Evolutionary conservation across 371 early-diverging fungal genomes (phyloP).

Genomic region (Mucor lusitanicus): DNA sequence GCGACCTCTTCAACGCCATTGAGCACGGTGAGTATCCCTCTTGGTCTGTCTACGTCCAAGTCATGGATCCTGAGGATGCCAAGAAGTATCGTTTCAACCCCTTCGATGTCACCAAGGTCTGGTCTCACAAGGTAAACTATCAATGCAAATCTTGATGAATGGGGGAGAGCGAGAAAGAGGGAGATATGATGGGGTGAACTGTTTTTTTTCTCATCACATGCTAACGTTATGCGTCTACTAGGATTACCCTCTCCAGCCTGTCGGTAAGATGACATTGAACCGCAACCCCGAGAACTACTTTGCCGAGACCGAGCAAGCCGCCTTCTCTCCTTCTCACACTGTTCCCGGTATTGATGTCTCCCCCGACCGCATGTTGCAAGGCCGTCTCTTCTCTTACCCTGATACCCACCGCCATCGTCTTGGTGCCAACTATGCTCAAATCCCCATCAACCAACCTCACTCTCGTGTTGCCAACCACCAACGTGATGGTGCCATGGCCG

Average conservation of each 20-base stretch:
- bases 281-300: slow-evolving; percentile 81
- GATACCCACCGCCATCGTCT: slow-evolving; percentile 84
- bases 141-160: background rate
- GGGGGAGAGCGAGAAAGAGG: background rate
- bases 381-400: slow-evolving; percentile 80
- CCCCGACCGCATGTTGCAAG: slow-evolving; percentile 78
- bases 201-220: slow-evolving; percentile 16
- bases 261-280: slow-evolving; percentile 77
- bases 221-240: background rate
- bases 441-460: slow-evolving; percentile 76
- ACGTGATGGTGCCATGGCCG: slow-evolving; percentile 61
- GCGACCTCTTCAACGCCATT: slow-evolving; percentile 78
- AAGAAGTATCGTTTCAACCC: slow-evolving; percentile 74
- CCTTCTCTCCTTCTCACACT: slow-evolving; percentile 74
- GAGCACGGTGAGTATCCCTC: slow-evolving; percentile 72
- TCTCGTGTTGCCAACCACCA: slow-evolving; percentile 61
- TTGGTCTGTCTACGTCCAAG: slow-evolving; percentile 77
- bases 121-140: slow-evolving; percentile 62
- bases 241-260: slow-evolving; percentile 71
- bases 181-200: background rate
- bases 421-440: slow-evolving; percentile 76
- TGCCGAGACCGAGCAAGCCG: slow-evolving; percentile 82
- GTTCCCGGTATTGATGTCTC: slow-evolving; percentile 78
- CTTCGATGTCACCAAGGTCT: slow-evolving; percentile 87
- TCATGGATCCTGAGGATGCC: slow-evolving; percentile 75